phyloP scores from a whole-genome alignment of 2,329 filamentous ascomycete genomes.

The Ophiostoma montium region DNA sequence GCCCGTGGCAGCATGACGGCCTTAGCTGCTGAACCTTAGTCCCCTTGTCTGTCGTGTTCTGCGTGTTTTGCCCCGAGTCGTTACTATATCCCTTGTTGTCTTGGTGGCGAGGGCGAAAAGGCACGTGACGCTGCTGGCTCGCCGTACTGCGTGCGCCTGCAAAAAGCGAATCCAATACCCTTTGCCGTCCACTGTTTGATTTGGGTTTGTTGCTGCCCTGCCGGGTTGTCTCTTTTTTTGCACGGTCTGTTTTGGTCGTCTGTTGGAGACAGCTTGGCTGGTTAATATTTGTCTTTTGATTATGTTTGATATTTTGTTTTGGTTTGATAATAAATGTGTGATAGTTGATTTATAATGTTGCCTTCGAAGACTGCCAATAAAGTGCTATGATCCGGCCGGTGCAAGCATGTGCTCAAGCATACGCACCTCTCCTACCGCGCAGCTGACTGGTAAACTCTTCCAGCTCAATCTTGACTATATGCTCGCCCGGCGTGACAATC shows the following conservation, averaged over 20 bases:
- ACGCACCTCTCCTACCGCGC: neutral
- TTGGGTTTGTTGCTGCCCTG: neutral
- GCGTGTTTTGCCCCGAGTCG: constrained; percentile 1
- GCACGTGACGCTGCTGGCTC: constrained; percentile 1
- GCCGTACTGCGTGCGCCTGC: neutral
- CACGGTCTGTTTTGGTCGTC: neutral
- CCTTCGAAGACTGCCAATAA: too few species aligned
- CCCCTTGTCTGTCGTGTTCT: neutral
- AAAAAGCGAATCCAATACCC: neutral
- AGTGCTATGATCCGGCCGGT: too few species aligned
- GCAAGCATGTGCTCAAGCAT: too few species aligned
- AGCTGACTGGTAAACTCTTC: constrained; percentile 57
- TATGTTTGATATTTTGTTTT: neutral
- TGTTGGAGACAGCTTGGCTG: neutral
- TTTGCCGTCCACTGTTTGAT: neutral
- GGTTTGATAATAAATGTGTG: neutral
- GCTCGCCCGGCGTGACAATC: constrained; percentile 74
- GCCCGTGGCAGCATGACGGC: constrained; percentile 29
- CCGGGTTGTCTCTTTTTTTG: neutral
- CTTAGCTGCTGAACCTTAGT: too few species aligned
- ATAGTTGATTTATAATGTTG: too few species aligned
- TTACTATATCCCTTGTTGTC: too few species aligned
- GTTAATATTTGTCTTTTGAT: neutral
- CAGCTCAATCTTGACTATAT: constrained; percentile 78
- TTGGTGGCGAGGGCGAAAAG: neutral